phyloP scores from a whole-genome alignment of 192 early-diverging fungal genomes.

The Coemansia sp. region DNA sequence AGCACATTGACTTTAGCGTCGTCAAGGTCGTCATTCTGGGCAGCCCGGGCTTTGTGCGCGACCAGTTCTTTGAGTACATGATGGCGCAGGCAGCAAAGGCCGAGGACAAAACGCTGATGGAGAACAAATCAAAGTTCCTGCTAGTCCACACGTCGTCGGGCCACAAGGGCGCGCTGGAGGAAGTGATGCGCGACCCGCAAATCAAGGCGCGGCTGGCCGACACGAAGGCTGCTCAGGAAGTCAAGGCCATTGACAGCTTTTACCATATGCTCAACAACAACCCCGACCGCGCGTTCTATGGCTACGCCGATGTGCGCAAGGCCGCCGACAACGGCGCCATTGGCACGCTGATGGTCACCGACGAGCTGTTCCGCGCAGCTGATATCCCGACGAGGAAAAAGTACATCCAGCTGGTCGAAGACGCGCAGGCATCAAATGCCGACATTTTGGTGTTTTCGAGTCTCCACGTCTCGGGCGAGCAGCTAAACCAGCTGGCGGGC shows the following conservation, averaged over 20 bases:
- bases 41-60: constrained; percentile 94
- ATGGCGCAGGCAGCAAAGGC: constrained; percentile 81
- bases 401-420: constrained; percentile 89
- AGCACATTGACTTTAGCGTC: constrained; percentile 89
- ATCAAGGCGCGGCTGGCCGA: constrained; percentile 81
- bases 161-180: constrained; percentile 94
- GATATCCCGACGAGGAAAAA: constrained; percentile 83
- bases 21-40: constrained; percentile 96
- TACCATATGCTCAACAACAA: constrained; percentile 90
- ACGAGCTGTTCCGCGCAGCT: constrained; percentile 89
- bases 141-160: constrained; percentile 93
- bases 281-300: constrained; percentile 93
- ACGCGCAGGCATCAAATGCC: constrained; percentile 72
- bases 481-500: constrained; percentile 91
- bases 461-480: constrained; percentile 95
- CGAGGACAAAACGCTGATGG: constrained; percentile 81
- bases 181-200: constrained; percentile 87
- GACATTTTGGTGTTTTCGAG: constrained; percentile 89
- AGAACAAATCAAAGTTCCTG: constrained; percentile 87
- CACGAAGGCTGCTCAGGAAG: constrained; percentile 91
- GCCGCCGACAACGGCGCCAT: constrained; percentile 88
- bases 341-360: constrained; percentile 87
- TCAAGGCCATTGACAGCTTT: constrained; percentile 79
- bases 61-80: constrained; percentile 86
- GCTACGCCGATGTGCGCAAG: constrained; percentile 80